These are phyloP conservation scores for Litchi chinensis DNA, from an alignment of 345 rosid genomes.

Conservation along the genomic window DNA sequence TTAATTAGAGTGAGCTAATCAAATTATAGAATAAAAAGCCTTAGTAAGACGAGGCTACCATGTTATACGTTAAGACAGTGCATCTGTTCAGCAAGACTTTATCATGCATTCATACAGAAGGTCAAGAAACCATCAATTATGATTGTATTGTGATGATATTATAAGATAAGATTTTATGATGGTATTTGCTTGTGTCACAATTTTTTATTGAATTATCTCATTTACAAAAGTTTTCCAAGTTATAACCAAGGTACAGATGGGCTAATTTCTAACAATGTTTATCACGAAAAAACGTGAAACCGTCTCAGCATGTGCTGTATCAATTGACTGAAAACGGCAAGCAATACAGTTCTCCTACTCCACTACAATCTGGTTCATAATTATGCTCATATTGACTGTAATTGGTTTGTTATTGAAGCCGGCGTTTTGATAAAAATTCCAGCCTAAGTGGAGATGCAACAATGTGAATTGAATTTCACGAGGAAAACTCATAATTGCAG, in stretches of 20 bases:
- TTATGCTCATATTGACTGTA: not conserved
- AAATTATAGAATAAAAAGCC: not conserved
- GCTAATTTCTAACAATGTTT: slow-evolving; percentile 9
- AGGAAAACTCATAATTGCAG: not conserved
- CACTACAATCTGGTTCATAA: not conserved
- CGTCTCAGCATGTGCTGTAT: slow-evolving; percentile 1
- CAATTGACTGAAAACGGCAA: slow-evolving; percentile 1
- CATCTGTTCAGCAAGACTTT: too few species aligned
- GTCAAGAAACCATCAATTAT: too few species aligned
- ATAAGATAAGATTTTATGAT: too few species aligned
- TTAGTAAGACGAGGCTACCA: not conserved
- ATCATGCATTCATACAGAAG: too few species aligned
- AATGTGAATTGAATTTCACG: not conserved
- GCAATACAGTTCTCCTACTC: not conserved
- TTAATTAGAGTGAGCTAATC: too few species aligned
- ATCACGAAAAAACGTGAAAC: slow-evolving; percentile 11
- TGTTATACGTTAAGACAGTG: not conserved
- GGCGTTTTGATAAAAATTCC: not conserved
- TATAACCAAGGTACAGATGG: not conserved
- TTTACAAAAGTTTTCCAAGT: too few species aligned
- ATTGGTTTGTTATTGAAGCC: not conserved
- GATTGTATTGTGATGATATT: too few species aligned
- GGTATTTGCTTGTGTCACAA: too few species aligned
- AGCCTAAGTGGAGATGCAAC: not conserved
- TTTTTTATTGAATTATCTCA: too few species aligned